These are phyloP conservation scores for Heteromeles arbutifolia DNA, from an alignment of 306 rosid genomes.

Conservation along the genomic window DNA sequence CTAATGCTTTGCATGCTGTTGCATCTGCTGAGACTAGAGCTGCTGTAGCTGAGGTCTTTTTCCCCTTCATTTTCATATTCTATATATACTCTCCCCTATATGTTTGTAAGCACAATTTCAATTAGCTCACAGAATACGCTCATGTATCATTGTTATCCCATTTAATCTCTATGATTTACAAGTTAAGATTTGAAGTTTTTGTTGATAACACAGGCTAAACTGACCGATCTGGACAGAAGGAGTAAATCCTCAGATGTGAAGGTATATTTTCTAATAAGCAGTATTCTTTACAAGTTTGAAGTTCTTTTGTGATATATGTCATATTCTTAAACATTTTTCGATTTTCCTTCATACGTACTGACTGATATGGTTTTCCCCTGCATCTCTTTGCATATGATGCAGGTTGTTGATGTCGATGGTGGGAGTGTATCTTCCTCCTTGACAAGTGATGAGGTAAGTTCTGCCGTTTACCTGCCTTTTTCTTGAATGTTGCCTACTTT, in stretches of 20 bases:
- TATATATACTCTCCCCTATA: background rate
- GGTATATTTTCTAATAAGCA: constrained; percentile 31
- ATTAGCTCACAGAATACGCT: background rate
- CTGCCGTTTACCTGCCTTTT: background rate
- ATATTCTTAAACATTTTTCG: too few relatives aligned
- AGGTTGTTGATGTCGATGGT: constrained; percentile 40
- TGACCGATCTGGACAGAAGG: constrained; percentile 55
- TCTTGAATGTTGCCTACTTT: background rate
- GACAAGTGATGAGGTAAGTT: constrained; percentile 42
- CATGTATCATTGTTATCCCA: background rate
- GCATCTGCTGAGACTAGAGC: constrained; percentile 82
- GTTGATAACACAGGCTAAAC: constrained; percentile 49
- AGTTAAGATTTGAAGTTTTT: background rate
- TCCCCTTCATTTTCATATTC: background rate
- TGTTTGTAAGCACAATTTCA: background rate
- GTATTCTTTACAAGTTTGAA: background rate
- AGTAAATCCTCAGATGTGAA: constrained; percentile 35
- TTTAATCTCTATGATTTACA: background rate
- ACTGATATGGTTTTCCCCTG: background rate
- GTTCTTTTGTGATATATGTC: background rate
- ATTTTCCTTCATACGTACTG: background rate
- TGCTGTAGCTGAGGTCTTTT: constrained; percentile 73
- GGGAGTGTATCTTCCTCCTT: constrained; percentile 29
- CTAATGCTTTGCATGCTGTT: constrained; percentile 58
- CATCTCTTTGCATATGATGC: constrained; percentile 9